Percentiles rank a stretch among this genome's conserved stretches.
phyloP scores from a whole-genome alignment of 2,329 filamentous ascomycete species.

The Fusarium irregulare region DNA sequence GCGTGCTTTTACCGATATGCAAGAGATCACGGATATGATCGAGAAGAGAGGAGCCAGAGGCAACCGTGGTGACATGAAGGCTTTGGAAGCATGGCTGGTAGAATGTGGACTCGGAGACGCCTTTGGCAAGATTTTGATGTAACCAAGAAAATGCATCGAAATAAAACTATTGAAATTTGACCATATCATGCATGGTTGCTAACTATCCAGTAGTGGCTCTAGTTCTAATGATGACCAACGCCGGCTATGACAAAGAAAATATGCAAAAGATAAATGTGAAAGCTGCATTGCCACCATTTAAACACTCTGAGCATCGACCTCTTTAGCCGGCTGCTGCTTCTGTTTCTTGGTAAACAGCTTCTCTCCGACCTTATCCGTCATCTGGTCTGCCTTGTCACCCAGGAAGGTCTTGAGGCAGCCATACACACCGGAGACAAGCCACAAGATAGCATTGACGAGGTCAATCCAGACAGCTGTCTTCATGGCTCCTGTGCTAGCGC shows the following conservation, averaged over 20 bases:
- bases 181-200: not conserved
- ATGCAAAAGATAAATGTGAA: not conserved
- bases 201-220: conserved; percentile 4
- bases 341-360: conserved; percentile 55
- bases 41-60: conserved; percentile 61
- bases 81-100: conserved; percentile 61
- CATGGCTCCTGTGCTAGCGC: conserved; percentile 63
- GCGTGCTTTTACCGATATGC: conserved; percentile 65
- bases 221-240: conserved; percentile 11
- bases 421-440: conserved; percentile 63
- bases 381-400: conserved; percentile 55
- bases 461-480: conserved; percentile 80
- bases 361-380: conserved; percentile 52
- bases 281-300: not conserved
- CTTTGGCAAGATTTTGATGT: conserved; percentile 45
- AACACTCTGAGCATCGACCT: conserved; percentile 47
- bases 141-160: not conserved
- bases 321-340: conserved; percentile 46
- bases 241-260: conserved; percentile 29
- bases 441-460: conserved; percentile 73
- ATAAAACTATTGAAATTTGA: not conserved
- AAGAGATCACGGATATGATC: conserved; percentile 64
- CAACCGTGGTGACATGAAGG: conserved; percentile 65
- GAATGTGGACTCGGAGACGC: conserved; percentile 48
- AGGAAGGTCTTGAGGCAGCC: conserved; percentile 56